Evolutionary conservation across 2,329 filamentous ascomycete species (phyloP).

Genomic region (Aureobasidium sp.): DNA sequence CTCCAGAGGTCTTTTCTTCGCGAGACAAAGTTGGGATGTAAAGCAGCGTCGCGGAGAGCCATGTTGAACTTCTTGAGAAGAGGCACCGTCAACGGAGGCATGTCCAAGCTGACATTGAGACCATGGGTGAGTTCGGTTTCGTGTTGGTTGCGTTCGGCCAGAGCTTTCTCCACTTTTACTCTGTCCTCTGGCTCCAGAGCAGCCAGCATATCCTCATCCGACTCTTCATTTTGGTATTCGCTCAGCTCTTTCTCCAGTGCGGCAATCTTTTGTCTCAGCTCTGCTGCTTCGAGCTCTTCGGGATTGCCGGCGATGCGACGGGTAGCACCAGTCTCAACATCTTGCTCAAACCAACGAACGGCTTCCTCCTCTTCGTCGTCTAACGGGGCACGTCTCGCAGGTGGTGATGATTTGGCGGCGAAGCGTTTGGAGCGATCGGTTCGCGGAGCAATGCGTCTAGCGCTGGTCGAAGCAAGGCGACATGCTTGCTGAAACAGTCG

Average conservation of each 20-base stretch:
- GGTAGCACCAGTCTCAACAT: conserved; percentile 24
- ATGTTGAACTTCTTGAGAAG: conserved; percentile 24
- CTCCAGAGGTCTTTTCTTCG: conserved; percentile 32
- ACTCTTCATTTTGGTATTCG: conserved; percentile 22
- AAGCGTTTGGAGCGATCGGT: background rate
- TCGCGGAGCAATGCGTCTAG: conserved; percentile 7
- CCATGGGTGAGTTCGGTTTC: conserved; percentile 10
- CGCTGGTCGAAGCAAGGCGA: conserved; percentile 22
- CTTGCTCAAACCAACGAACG: conserved; percentile 26
- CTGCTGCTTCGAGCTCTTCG: conserved; percentile 24
- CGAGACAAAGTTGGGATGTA: background rate
- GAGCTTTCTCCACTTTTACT: conserved; percentile 20
- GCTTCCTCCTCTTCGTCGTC: conserved; percentile 20
- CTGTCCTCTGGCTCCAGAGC: conserved; percentile 22
- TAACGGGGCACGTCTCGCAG: too few relatives aligned
- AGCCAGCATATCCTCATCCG: conserved; percentile 23
- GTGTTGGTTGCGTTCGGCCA: conserved; percentile 18
- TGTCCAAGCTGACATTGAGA: conserved; percentile 22
- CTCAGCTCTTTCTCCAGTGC: conserved; percentile 24
- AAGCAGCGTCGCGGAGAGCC: conserved; percentile 16
- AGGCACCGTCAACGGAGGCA: conserved; percentile 20
- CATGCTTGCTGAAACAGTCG: conserved; percentile 27
- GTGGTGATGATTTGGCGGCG: background rate
- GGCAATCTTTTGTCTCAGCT: conserved; percentile 24
- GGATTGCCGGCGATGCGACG: conserved; percentile 23